Evolutionary conservation across 2,329 filamentous ascomycete genomes (phyloP).

Genomic region (Trichoderma arundinaceum): DNA sequence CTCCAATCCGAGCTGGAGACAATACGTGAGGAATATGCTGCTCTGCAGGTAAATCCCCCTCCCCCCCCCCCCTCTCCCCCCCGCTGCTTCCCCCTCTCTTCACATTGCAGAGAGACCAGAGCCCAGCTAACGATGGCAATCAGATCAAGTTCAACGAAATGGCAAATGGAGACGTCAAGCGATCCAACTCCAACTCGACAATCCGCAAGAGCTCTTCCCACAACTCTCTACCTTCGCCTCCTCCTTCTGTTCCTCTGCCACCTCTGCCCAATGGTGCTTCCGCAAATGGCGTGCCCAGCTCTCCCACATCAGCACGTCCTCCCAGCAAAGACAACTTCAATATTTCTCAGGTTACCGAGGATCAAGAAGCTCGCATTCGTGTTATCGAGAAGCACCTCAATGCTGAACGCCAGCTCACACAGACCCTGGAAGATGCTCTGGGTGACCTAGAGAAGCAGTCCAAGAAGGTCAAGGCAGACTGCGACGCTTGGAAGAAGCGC

Average conservation of each 20-base stretch:
- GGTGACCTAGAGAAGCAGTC: constrained; percentile 91
- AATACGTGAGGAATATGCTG: constrained; percentile 71
- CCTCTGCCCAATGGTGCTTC: constrained; percentile 72
- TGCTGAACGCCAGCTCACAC: constrained; percentile 94
- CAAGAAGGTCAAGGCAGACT: constrained; percentile 89
- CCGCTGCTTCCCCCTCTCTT: too few relatives aligned
- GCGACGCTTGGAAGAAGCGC: constrained; percentile 89
- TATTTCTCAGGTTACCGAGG: constrained; percentile 82
- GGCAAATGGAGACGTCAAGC: constrained; percentile 54
- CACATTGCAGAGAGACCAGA: too few relatives aligned
- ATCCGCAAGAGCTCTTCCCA: constrained; percentile 86
- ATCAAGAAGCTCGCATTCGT: constrained; percentile 92
- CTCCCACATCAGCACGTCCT: constrained; percentile 68
- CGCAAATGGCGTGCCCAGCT: constrained; percentile 53
- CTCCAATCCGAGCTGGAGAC: constrained; percentile 73
- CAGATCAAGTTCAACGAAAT: constrained; percentile 67
- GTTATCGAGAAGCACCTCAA: constrained; percentile 96
- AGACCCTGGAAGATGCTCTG: constrained; percentile 92
- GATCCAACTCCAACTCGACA: constrained; percentile 69
- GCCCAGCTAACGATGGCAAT: constrained; percentile 39
- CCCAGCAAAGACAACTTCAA: constrained; percentile 75
- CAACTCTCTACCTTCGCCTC: constrained; percentile 85
- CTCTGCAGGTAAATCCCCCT: constrained; percentile 70
- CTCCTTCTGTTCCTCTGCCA: constrained; percentile 93
- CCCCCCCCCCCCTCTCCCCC: background rate